These are phyloP conservation scores for Kodamaea alishanica DNA, from an alignment of 1,139 yeast species.

Conservation along the genomic window DNA sequence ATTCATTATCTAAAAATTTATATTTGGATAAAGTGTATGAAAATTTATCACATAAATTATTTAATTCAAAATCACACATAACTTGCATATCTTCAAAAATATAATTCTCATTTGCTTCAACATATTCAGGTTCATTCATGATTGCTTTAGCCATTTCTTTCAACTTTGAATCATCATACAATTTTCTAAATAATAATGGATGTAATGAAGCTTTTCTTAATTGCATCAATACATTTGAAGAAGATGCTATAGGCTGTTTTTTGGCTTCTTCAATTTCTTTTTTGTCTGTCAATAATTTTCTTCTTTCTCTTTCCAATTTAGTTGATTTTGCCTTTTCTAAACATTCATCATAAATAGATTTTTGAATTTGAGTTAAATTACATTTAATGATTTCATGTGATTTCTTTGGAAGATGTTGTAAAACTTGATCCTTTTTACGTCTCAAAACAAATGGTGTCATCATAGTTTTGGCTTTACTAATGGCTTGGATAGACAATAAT, in stretches of 20 bases:
- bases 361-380: constrained; percentile 57
- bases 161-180: constrained; percentile 54
- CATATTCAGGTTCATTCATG: constrained; percentile 76
- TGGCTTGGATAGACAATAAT: constrained; percentile 83
- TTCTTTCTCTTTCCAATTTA: constrained; percentile 47
- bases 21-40: constrained; percentile 59
- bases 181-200: constrained; percentile 63
- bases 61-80: constrained; percentile 91
- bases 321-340: constrained; percentile 47
- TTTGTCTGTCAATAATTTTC: constrained; percentile 39
- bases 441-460: constrained; percentile 96
- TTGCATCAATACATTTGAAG: constrained; percentile 62
- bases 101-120: constrained; percentile 66
- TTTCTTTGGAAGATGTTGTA: constrained; percentile 82
- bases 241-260: constrained; percentile 33
- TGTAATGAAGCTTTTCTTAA: constrained; percentile 74
- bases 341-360: constrained; percentile 56
- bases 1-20: constrained; percentile 53
- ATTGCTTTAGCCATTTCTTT: constrained; percentile 70
- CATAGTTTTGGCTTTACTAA: constrained; percentile 90
- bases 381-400: constrained; percentile 62
- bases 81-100: constrained; percentile 92
- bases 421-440: constrained; percentile 87
- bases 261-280: constrained; percentile 33
- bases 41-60: constrained; percentile 68